Evolutionary conservation across 345 rosid genomes (phyloP).

Genomic region (Salix udensis): DNA sequence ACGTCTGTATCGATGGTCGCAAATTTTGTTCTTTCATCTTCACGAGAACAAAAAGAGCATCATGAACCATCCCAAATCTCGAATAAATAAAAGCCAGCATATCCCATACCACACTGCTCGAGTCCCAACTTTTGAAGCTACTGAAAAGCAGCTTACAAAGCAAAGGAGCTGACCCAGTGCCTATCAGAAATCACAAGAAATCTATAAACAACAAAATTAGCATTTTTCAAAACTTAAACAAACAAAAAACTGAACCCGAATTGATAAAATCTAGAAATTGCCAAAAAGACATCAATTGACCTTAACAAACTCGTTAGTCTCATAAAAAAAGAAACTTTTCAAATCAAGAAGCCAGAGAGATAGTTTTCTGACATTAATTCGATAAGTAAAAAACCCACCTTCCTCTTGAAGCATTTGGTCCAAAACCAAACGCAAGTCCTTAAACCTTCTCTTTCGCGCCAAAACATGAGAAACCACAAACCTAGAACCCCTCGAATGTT

Average conservation of each 20-base stretch:
- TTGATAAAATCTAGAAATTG: too few relatives aligned
- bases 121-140: slow-evolving; percentile 49
- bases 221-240: slow-evolving; percentile 1
- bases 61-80: slow-evolving; percentile 62
- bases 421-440: slow-evolving; percentile 46
- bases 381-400: slow-evolving; percentile 38
- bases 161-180: slow-evolving; percentile 58
- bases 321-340: too few relatives aligned
- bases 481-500: slow-evolving; percentile 48
- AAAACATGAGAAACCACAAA: slow-evolving; percentile 53
- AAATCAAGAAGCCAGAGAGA: background rate
- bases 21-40: slow-evolving; percentile 64
- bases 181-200: slow-evolving; percentile 46
- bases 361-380: background rate
- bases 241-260: background rate
- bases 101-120: slow-evolving; percentile 62
- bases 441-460: slow-evolving; percentile 46
- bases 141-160: slow-evolving; percentile 51
- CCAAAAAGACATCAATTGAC: background rate
- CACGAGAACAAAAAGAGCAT: slow-evolving; percentile 57
- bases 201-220: slow-evolving; percentile 36
- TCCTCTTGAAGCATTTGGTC: slow-evolving; percentile 48
- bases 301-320: background rate
- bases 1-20: slow-evolving; percentile 51
- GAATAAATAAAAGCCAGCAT: slow-evolving; percentile 63